phyloP scores from a whole-genome alignment of 2,329 filamentous ascomycete genomes.

The Clonostachys rosea region DNA sequence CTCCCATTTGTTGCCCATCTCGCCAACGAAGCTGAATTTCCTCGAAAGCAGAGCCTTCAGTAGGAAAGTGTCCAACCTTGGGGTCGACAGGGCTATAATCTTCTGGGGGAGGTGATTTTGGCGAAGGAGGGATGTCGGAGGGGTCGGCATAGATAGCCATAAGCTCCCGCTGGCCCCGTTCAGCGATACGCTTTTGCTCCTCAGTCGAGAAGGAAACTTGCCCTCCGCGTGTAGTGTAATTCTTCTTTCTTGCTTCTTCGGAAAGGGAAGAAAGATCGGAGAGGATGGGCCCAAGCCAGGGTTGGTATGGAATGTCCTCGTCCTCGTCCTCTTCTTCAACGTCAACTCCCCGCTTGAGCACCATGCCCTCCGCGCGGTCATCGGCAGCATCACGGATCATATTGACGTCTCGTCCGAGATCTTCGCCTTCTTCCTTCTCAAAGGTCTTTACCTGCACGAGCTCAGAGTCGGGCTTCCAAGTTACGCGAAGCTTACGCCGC shows the following conservation, averaged over 20 bases:
- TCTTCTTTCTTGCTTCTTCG: slow-evolving; percentile 38
- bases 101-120: slow-evolving; percentile 45
- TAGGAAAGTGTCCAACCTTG: slow-evolving; percentile 28
- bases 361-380: slow-evolving; percentile 69
- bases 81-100: slow-evolving; percentile 9
- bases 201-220: slow-evolving; percentile 42
- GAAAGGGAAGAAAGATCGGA: slow-evolving; percentile 43
- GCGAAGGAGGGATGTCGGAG: slow-evolving; percentile 50
- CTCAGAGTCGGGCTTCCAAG: slow-evolving; percentile 63
- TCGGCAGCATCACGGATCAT: slow-evolving; percentile 70
- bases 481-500: slow-evolving; percentile 64
- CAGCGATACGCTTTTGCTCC: slow-evolving; percentile 49
- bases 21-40: slow-evolving; percentile 45
- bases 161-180: slow-evolving; percentile 54
- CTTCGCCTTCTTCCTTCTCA: slow-evolving; percentile 67
- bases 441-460: slow-evolving; percentile 66
- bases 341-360: slow-evolving; percentile 49
- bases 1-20: slow-evolving; percentile 39
- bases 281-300: slow-evolving; percentile 43
- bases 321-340: slow-evolving; percentile 48
- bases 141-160: slow-evolving; percentile 55
- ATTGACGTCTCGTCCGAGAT: slow-evolving; percentile 61
- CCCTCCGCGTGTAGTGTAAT: slow-evolving; percentile 51
- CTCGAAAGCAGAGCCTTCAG: slow-evolving; percentile 31
- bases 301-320: slow-evolving; percentile 48